These are phyloP conservation scores for Inga leiocalycina DNA, from an alignment of 306 rosid species.

Conservation along the genomic window DNA sequence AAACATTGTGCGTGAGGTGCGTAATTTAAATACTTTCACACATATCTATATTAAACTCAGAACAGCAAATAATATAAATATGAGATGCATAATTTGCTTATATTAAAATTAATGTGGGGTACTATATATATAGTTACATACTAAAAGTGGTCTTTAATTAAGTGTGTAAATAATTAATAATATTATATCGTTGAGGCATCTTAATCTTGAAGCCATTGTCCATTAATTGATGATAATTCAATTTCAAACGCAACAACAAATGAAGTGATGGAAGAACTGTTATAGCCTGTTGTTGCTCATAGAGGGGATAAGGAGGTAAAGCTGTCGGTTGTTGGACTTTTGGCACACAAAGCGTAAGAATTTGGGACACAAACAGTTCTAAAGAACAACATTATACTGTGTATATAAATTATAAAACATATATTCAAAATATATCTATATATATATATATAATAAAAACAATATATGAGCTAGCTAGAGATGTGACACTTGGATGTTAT, in stretches of 20 bases:
- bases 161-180: neutral
- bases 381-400: neutral
- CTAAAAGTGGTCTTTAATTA: neutral
- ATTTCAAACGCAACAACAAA: neutral
- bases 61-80: too few species aligned
- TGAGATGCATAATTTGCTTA: too few species aligned
- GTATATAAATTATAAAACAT: neutral
- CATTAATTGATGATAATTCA: neutral
- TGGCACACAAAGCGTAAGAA: constrained; percentile 38
- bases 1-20: too few species aligned
- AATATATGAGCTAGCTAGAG: neutral
- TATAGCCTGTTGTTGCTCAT: constrained; percentile 29
- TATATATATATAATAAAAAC: neutral
- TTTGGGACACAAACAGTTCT: constrained; percentile 46
- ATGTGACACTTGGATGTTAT: constrained; percentile 30
- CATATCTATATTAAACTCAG: too few species aligned
- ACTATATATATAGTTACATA: neutral
- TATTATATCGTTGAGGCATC: neutral
- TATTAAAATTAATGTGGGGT: neutral
- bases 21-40: too few species aligned
- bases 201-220: neutral
- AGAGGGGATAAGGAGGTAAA: constrained; percentile 32
- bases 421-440: too few species aligned
- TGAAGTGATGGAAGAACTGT: constrained; percentile 36
- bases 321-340: constrained; percentile 60